Conservation (phyloP, 305 asterid species). For the Andrographis paniculata region DNA sequence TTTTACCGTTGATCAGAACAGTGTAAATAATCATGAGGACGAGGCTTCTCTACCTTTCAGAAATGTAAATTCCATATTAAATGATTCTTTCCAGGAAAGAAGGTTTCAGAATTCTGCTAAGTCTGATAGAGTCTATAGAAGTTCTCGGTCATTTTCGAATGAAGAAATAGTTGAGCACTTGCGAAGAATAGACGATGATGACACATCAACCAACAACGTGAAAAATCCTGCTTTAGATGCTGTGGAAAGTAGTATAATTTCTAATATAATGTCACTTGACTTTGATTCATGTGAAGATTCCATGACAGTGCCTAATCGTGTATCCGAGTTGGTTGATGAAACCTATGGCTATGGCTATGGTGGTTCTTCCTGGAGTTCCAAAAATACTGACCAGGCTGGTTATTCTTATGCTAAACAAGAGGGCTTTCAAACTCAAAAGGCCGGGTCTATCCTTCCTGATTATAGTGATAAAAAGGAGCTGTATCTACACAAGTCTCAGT, state of each 20-base stretch:
- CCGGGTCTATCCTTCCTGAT: conserved; percentile 41
- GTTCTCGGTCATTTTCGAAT: conserved; percentile 78
- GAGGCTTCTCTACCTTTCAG: conserved; percentile 53
- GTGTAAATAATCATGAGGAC: conserved; percentile 46
- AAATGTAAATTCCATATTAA: conserved; percentile 48
- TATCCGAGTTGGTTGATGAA: conserved; percentile 46
- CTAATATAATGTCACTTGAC: conserved; percentile 78
- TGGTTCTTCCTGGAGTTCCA: conserved; percentile 72
- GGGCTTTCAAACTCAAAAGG: conserved; percentile 42
- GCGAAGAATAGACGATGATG: conserved; percentile 69
- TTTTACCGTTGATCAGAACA: conserved; percentile 30
- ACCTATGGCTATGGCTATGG: conserved; percentile 43
- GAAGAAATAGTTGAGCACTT: conserved; percentile 95
- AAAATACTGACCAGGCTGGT: conserved; percentile 50
- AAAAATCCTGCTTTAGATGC: conserved; percentile 49
- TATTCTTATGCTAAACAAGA: conserved; percentile 46
- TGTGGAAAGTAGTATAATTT: conserved; percentile 65
- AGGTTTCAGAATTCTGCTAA: conserved; percentile 77
- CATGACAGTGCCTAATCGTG: conserved; percentile 37
- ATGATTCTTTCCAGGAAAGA: conserved; percentile 58
- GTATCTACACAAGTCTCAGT: conserved; percentile 46
- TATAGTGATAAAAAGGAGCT: conserved; percentile 51
- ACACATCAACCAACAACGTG: conserved; percentile 34
- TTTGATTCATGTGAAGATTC: conserved; percentile 71
- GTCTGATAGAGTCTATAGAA: conserved; percentile 71